Evolutionary conservation across 169 alveolate species (phyloP).

Genomic region (Cryptosporidium bovis): DNA sequence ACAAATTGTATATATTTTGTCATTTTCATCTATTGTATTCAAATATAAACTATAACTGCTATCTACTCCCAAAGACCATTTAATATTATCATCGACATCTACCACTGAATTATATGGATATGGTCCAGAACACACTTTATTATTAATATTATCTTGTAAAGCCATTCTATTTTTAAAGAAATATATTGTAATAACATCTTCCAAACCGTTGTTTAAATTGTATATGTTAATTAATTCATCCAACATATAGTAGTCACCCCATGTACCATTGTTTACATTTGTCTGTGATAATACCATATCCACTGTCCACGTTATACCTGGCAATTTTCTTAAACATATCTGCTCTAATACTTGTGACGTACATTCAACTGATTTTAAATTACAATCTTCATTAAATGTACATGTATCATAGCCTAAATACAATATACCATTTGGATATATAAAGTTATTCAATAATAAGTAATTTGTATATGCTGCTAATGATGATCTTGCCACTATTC

Average conservation of each 20-base stretch:
- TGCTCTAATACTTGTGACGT: slow-evolving; percentile 26
- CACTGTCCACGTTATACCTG: slow-evolving; percentile 24
- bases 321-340: slow-evolving; percentile 4
- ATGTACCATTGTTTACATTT: slow-evolving; percentile 54
- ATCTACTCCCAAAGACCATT: slow-evolving; percentile 34
- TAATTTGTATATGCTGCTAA: neutral
- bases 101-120: slow-evolving; percentile 16
- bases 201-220: slow-evolving; percentile 13
- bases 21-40: slow-evolving; percentile 12
- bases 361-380: slow-evolving; percentile 11
- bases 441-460: slow-evolving; percentile 8
- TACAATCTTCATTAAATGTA: slow-evolving; percentile 26
- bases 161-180: slow-evolving; percentile 40
- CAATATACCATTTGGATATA: slow-evolving; percentile 23
- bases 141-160: slow-evolving; percentile 2
- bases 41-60: slow-evolving; percentile 5
- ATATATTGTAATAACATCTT: slow-evolving; percentile 3
- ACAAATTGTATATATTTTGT: slow-evolving; percentile 24
- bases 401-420: slow-evolving; percentile 43
- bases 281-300: slow-evolving; percentile 17
- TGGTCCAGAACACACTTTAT: slow-evolving; percentile 51
- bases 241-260: slow-evolving; percentile 20
- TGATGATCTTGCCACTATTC: neutral
- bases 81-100: neutral
- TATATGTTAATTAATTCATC: slow-evolving; percentile 7